Evolutionary conservation across 2,329 filamentous ascomycete genomes (phyloP), one percentile per base, ranked within the genome.

Genomic region (Hansfordia pulvinata): DNA sequence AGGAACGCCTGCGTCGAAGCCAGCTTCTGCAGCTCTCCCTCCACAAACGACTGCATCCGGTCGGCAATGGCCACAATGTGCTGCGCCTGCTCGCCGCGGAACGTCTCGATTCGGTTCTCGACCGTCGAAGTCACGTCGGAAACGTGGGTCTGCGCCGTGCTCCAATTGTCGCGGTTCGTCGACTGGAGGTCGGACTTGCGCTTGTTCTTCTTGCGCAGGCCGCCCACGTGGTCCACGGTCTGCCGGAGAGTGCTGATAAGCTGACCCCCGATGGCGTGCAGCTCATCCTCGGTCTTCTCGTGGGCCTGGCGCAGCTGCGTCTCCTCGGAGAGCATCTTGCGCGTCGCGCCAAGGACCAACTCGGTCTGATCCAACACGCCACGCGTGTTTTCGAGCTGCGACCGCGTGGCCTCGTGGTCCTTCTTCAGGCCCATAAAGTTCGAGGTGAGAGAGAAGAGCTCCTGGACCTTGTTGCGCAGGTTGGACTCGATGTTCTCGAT

Each of bases 401-500:
- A 45, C 31, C 68, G 77, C 0, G 79, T 85, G 11, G 69, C 64
- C 37, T 98, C 88, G 34, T 92, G 81, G 34, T 94, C 85, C 46
- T 86, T 85, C 53, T 90, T 93, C 40, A 96, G 54, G 1, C 70
- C 75, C 55, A 86, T 85, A 49, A 96, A 93, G 37, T 74, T 85
- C 21, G 78, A 84, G 1, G 82, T 93, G 19, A 96, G 58, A 8
- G 74, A 71, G 48, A 93, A 86, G 0, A 98, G 63, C 49, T 98
- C 86, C 42, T 96, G 85, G 2, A 92, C 77, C 49, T 94, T 96
- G 56, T 93, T 90, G 13, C 84, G 75, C 29, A 98, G 61, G 42
- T 90, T 93, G 19, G 69, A 70, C 49, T 98, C 90, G 57, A 96
- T 77, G 0, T 83, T 86, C 46, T 93, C 84, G 24, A 98, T 85